Conservation (phyloP, 495 filamentous ascomycete genomes). For the Bacidia gigantensis region DNA sequence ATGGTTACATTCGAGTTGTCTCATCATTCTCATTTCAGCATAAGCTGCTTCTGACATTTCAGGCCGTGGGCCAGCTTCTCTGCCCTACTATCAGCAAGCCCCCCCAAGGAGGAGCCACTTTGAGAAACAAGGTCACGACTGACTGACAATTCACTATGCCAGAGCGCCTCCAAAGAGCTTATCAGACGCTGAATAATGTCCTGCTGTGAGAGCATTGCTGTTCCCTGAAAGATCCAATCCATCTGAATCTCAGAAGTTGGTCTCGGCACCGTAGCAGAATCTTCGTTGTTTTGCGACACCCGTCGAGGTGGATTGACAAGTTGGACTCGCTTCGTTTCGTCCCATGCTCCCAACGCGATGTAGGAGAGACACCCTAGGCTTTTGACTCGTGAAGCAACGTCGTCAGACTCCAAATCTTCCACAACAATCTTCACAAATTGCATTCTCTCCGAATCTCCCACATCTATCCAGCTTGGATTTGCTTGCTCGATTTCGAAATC, state of each 20-base stretch:
- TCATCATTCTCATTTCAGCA: slow-evolving; percentile 21
- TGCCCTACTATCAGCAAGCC: slow-evolving; percentile 15
- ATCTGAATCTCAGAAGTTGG: slow-evolving; percentile 34
- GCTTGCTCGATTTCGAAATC: slow-evolving; percentile 26
- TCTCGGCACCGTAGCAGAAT: neutral
- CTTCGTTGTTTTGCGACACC: neutral
- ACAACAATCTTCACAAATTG: slow-evolving; percentile 32
- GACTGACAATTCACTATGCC: slow-evolving; percentile 35
- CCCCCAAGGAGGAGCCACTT: neutral
- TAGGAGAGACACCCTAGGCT: slow-evolving; percentile 68
- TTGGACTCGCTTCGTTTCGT: slow-evolving; percentile 46
- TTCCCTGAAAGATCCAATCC: slow-evolving; percentile 52
- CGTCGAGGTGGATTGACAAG: too few species aligned
- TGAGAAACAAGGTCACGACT: slow-evolving; percentile 10
- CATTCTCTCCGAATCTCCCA: slow-evolving; percentile 29
- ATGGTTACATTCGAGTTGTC: slow-evolving; percentile 37
- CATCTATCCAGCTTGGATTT: slow-evolving; percentile 38
- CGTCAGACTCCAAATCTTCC: slow-evolving; percentile 30
- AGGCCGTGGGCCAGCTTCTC: slow-evolving; percentile 11
- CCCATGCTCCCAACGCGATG: slow-evolving; percentile 64
- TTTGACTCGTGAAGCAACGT: slow-evolving; percentile 42
- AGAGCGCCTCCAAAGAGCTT: slow-evolving; percentile 42
- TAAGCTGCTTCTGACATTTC: neutral
- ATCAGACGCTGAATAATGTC: slow-evolving; percentile 47
- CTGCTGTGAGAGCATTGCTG: slow-evolving; percentile 42